Percentiles rank a stretch among this genome's conserved stretches.
Evolutionary conservation across 768 basidiomycete genomes (phyloP).

Genomic region (Boletus coccyginus): DNA sequence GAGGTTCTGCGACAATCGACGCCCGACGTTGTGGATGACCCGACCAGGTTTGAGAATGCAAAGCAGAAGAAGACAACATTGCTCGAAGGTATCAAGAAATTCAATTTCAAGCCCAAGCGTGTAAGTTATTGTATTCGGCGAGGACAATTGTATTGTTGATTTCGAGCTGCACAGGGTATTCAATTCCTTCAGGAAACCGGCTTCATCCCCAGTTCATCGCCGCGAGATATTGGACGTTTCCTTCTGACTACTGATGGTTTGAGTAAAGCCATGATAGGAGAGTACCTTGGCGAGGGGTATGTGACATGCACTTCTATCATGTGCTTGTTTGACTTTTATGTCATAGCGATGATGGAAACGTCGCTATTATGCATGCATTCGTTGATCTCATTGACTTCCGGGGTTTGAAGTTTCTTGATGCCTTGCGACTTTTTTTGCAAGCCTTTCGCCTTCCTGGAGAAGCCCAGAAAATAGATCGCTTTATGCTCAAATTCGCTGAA

Average conservation of each 20-base stretch:
- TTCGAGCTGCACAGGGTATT: conserved; percentile 59
- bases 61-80: conserved; percentile 96
- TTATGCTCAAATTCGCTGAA: conserved; percentile 98
- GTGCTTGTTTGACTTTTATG: conserved; percentile 2
- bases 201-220: conserved; percentile 71
- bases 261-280: conserved; percentile 94
- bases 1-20: conserved; percentile 67
- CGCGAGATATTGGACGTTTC: conserved; percentile 81
- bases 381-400: conserved; percentile 90
- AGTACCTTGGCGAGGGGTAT: conserved; percentile 96
- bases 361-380: conserved; percentile 96
- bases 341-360: conserved; percentile 78
- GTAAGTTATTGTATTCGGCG: conserved; percentile 42
- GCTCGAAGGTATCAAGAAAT: conserved; percentile 93
- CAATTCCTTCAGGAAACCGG: conserved; percentile 86
- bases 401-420: conserved; percentile 80
- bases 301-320: conserved; percentile 23
- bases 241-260: conserved; percentile 87
- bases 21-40: conserved; percentile 86
- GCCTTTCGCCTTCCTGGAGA: conserved; percentile 97
- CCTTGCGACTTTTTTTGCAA: conserved; percentile 87
- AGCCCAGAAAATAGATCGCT: conserved; percentile 97
- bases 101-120: conserved; percentile 98
- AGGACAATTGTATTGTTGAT: not conserved
- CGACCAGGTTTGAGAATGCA: conserved; percentile 88